Percentiles rank a stretch among this genome's conserved stretches.
phyloP scores from a whole-genome alignment of 148 eudicot genomes.

The Dysphania ambrosioides region DNA sequence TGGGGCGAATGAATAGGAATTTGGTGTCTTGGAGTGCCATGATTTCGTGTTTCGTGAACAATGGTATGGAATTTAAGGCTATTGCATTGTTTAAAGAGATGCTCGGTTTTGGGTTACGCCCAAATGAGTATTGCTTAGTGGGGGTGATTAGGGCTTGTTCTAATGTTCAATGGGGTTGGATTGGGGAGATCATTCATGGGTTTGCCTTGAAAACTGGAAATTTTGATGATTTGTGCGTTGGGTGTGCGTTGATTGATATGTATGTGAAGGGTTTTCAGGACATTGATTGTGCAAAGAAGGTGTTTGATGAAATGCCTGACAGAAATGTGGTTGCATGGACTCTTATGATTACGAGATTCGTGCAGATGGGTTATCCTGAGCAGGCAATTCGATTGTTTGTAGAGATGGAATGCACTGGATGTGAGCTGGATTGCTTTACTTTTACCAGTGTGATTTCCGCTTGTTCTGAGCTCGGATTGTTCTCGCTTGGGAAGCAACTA shows the following conservation, averaged over 20 bases:
- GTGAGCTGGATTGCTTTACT: conserved; percentile 49
- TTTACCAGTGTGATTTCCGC: conserved; percentile 49
- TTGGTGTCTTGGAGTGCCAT: conserved; percentile 64
- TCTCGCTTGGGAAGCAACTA: conserved; percentile 45
- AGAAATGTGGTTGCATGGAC: conserved; percentile 55
- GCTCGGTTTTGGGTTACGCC: conserved; percentile 43
- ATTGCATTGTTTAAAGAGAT: conserved; percentile 43
- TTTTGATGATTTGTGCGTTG: conserved; percentile 51
- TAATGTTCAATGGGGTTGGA: conserved; percentile 22
- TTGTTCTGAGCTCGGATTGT: conserved; percentile 40
- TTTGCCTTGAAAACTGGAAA: conserved; percentile 44
- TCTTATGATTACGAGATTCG: conserved; percentile 53
- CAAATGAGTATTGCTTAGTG: conserved; percentile 52
- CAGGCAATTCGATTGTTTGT: conserved; percentile 46
- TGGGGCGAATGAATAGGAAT: conserved; percentile 38
- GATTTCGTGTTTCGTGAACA: conserved; percentile 51
- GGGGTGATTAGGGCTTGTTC: conserved; percentile 50
- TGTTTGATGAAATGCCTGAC: conserved; percentile 67
- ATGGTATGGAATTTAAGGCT: conserved; percentile 37
- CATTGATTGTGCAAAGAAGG: conserved; percentile 44
- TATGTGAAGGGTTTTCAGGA: conserved; percentile 47
- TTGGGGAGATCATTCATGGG: conserved; percentile 48
- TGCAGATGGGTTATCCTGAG: conserved; percentile 40
- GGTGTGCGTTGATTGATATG: conserved; percentile 61
- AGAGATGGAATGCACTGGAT: conserved; percentile 44